Base-by-base conservation (phyloP, 1,284 basidiomycete genomes). In the Sanguinoderma infundibulare region DNA sequence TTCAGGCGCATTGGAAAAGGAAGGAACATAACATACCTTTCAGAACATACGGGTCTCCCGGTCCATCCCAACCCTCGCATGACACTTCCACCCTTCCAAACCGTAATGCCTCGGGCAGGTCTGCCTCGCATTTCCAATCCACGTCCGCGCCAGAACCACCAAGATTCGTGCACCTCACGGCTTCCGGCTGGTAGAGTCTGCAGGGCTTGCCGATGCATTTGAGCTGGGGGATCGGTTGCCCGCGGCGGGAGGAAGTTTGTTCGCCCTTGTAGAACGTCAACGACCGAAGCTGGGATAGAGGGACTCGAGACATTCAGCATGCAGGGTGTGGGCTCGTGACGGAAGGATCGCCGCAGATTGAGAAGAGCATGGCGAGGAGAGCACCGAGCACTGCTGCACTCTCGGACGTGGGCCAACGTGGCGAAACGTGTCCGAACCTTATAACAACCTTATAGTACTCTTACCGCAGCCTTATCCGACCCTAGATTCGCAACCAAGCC, bases 71-170 rank as follows among this genome's bases (percentile, higher is more conserved):
- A 10, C 96, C 95, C 78, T 98, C 96, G 70, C 96, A 98, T 22
- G 86, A 89, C 1, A 98, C 90, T 62, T 87, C 83, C 0, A 97
- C 88, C 59, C 86, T 82, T 8, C 96, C 96, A 61, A 98, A 89
- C 15, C 93, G 81, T 57, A 96, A 73, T 2, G 86, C 80, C 46
- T 87, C 86, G 2, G 95, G 95, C 9, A 98, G 79, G 72, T 98
- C 95, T 7, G 95, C 92, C 72, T 94, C 88, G 74, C 96, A 98
- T 89, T 89, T 91, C 94, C 94, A 96, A 69, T 96, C 93, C 5
- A 94, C 85, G 12, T 91, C 87, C 1, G 83, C 78, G 1, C 91
- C 94, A 62, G 78, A 77, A 8, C 92, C 91, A 39, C 95, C 94
- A 51, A 90, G 79, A 65, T 90, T 93, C 50, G 80, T 80, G 74